phyloP scores from a whole-genome alignment of 2,329 filamentous ascomycete species.

The Clarireedia sp. region DNA sequence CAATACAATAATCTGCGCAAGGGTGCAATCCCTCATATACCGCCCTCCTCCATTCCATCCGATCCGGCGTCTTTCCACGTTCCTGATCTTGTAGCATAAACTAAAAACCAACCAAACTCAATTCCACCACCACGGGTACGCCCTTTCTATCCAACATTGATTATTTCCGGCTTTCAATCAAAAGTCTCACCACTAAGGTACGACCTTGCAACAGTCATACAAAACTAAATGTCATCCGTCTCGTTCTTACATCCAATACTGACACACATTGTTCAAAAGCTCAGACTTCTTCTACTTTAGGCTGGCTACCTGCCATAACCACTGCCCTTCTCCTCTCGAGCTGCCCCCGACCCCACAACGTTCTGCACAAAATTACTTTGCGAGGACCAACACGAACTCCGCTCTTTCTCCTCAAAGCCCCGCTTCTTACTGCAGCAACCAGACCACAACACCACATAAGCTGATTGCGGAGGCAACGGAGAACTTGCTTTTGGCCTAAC shows the following conservation, averaged over 20 bases:
- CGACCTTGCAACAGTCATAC: not conserved
- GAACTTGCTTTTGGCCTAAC: not conserved
- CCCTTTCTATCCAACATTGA: not conserved
- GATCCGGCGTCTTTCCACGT: not conserved
- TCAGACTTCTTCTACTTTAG: not conserved
- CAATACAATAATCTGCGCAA: not conserved
- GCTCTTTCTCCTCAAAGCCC: not conserved
- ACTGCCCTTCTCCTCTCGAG: no score
- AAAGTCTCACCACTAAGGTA: constrained; percentile 4
- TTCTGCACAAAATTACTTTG: not conserved
- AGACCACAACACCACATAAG: not conserved
- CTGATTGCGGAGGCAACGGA: not conserved
- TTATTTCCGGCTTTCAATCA: not conserved
- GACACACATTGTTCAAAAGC: constrained; percentile 1
- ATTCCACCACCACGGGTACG: not conserved
- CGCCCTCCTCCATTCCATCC: not conserved
- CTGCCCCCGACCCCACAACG: not conserved
- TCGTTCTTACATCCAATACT: not conserved
- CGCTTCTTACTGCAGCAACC: not conserved
- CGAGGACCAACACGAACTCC: not conserved
- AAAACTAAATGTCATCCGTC: not conserved
- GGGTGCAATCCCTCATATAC: not conserved
- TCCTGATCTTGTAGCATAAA: not conserved
- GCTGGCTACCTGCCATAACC: not conserved
- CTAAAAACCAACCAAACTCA: not conserved